phyloP scores from a whole-genome alignment of 306 rosid genomes.

The Psophocarpus tetragonolobus region DNA sequence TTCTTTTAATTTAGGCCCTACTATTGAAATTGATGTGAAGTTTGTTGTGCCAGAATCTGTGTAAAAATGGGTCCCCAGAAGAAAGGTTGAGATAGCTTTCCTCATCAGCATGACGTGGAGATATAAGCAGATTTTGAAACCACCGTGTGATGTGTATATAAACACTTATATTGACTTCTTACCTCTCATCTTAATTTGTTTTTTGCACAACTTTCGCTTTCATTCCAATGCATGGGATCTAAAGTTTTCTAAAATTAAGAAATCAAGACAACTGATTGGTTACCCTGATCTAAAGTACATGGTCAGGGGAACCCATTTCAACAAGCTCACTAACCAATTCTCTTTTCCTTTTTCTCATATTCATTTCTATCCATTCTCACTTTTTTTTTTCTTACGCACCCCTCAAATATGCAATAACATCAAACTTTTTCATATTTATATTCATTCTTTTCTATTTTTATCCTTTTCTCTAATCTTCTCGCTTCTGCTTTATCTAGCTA shows the following conservation, averaged over 20 bases:
- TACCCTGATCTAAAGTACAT: conserved; percentile 16
- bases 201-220: conserved; percentile 12
- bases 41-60: conserved; percentile 31
- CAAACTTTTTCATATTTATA: background rate
- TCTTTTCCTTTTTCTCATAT: background rate
- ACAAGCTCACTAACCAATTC: background rate
- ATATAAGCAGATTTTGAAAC: conserved; percentile 30
- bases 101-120: conserved; percentile 34
- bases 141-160: conserved; percentile 18
- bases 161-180: conserved; percentile 19
- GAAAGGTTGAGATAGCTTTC: conserved; percentile 43
- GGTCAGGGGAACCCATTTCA: background rate
- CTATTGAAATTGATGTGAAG: conserved; percentile 16
- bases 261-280: conserved; percentile 2
- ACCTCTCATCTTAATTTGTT: conserved; percentile 21
- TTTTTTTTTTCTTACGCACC: background rate
- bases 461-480: background rate
- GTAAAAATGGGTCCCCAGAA: conserved; percentile 35
- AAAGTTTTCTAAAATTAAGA: conserved; percentile 32
- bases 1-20: background rate
- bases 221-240: conserved; percentile 22
- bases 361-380: too few relatives aligned
- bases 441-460: background rate
- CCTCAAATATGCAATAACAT: background rate
- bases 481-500: background rate